These are phyloP conservation scores for Aspergillus sp. DNA, from an alignment of 2,329 filamentous ascomycete genomes.

Conservation along the genomic window DNA sequence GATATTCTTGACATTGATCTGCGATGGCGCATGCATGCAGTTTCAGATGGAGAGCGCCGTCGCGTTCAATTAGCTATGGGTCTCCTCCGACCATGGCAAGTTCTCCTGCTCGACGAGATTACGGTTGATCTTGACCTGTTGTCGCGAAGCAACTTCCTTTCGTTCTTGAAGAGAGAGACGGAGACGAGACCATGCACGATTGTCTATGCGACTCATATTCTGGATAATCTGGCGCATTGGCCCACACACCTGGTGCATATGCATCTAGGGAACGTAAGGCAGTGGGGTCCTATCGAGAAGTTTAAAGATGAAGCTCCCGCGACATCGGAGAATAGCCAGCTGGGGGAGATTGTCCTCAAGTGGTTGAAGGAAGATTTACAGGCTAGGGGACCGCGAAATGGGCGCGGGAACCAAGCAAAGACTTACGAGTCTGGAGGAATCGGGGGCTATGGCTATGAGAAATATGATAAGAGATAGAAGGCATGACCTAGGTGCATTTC, in stretches of 20 bases:
- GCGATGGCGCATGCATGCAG: conserved; percentile 91
- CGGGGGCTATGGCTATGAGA: conserved; percentile 65
- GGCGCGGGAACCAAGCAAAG: conserved; percentile 52
- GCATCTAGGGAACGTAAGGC: conserved; percentile 83
- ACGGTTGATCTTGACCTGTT: conserved; percentile 94
- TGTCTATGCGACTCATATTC: conserved; percentile 95
- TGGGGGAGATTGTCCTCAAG: conserved; percentile 82
- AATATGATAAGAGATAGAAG: conserved; percentile 22
- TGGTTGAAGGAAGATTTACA: conserved; percentile 83
- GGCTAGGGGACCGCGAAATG: conserved; percentile 73
- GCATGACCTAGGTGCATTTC: not conserved
- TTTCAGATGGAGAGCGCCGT: conserved; percentile 86
- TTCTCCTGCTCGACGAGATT: conserved; percentile 91
- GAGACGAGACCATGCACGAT: conserved; percentile 80
- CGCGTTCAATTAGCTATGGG: conserved; percentile 97
- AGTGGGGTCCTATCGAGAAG: conserved; percentile 73
- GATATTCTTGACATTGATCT: conserved; percentile 88
- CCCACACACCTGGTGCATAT: conserved; percentile 95
- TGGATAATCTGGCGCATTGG: conserved; percentile 94
- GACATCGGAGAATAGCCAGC: conserved; percentile 70
- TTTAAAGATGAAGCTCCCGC: conserved; percentile 61
- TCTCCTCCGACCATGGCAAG: conserved; percentile 83
- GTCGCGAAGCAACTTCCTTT: conserved; percentile 78
- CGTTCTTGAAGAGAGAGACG: conserved; percentile 84
- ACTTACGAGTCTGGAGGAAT: conserved; percentile 59